Evolutionary conservation across 257 asterid genomes (phyloP).

Genomic region (Osmanthus fragrans): DNA sequence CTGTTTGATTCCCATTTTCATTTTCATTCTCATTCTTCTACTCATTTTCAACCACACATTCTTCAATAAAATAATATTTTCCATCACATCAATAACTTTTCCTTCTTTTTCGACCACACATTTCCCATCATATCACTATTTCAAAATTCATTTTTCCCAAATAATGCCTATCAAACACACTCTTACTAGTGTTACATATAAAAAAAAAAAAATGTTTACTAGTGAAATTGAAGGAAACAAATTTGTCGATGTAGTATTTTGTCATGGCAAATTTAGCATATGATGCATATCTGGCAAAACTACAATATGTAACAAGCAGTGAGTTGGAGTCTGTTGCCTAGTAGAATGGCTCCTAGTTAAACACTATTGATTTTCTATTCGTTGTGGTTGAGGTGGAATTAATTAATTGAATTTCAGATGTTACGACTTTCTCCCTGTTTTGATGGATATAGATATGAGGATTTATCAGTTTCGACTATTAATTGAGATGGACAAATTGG

Average conservation of each 20-base stretch:
- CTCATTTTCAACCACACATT: too few species aligned
- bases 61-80: too few species aligned
- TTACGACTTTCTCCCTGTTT: background rate
- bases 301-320: background rate
- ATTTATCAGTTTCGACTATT: background rate
- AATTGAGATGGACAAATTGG: background rate
- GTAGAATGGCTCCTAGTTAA: background rate
- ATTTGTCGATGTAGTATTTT: background rate
- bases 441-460: background rate
- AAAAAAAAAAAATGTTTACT: too few species aligned
- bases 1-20: too few species aligned
- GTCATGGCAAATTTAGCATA: slow-evolving; percentile 9
- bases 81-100: too few species aligned
- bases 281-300: background rate
- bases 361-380: background rate
- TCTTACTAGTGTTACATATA: too few species aligned
- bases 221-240: background rate
- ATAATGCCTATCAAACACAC: too few species aligned
- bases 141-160: too few species aligned
- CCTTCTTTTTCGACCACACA: too few species aligned
- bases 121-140: too few species aligned
- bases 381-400: background rate
- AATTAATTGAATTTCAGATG: background rate
- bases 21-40: too few species aligned
- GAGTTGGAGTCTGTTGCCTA: background rate